Conservation (phyloP, 768 basidiomycete species). For the Tremella mesenterica region DNA sequence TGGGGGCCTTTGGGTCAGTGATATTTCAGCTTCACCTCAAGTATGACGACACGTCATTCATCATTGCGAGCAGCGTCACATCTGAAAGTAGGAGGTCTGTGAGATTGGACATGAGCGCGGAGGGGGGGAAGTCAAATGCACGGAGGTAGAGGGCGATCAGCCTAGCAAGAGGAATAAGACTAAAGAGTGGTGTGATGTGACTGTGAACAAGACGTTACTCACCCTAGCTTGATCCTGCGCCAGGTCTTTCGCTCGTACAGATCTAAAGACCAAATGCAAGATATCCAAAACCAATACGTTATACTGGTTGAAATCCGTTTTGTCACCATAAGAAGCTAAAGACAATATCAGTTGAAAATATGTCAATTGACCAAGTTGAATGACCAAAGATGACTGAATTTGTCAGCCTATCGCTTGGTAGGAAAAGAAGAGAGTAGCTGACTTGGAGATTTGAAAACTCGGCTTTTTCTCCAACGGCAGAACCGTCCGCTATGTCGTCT, state of each 20-base stretch:
- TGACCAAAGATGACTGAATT: conserved; percentile 57
- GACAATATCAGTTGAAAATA: conserved; percentile 72
- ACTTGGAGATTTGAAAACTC: conserved; percentile 69
- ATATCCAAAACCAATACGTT: conserved; percentile 90
- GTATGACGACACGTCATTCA: no score
- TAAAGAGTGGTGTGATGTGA: no score
- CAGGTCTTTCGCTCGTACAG: conserved; percentile 57
- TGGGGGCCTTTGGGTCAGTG: conserved; percentile 52
- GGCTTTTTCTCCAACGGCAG: conserved; percentile 65
- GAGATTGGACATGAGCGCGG: no score
- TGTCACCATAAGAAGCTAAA: conserved; percentile 69
- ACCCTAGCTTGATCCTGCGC: conserved; percentile 41
- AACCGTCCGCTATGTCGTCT: conserved; percentile 65
- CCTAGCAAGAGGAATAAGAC: no score
- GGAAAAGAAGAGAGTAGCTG: conserved; percentile 3
- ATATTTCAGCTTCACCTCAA: background rate
- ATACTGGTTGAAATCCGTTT: conserved; percentile 71
- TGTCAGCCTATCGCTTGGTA: background rate
- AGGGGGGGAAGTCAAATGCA: no score
- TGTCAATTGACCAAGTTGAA: conserved; percentile 60
- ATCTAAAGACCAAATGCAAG: conserved; percentile 79
- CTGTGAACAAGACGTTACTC: no score
- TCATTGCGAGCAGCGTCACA: no score
- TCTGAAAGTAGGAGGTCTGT: no score
- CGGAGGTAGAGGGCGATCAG: no score